phyloP scores from a whole-genome alignment of 225 moss, liverwort and hornwort genomes.

The Polytrichum formosum region DNA sequence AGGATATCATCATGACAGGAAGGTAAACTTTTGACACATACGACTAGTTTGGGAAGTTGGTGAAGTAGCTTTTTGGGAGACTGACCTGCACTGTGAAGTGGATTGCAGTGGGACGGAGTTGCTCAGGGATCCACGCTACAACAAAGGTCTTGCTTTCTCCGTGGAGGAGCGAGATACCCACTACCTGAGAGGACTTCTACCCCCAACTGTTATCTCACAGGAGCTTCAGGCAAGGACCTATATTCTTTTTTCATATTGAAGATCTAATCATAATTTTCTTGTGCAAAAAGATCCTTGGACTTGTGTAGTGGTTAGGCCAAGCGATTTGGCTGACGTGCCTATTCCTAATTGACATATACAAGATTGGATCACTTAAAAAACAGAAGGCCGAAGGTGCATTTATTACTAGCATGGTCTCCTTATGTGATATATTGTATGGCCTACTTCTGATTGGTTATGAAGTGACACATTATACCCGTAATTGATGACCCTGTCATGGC shows the following conservation, averaged over 20 bases:
- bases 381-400: too few species aligned
- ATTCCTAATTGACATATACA: too few species aligned
- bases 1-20: too few species aligned
- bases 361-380: too few species aligned
- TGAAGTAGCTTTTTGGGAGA: neutral
- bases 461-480: too few species aligned
- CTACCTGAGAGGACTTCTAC: conserved; percentile 78
- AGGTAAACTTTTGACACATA: neutral
- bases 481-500: too few species aligned
- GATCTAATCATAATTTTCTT: too few species aligned
- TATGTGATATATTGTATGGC: too few species aligned
- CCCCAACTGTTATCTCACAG: conserved; percentile 63
- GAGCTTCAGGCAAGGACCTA: conserved; percentile 54
- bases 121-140: conserved; percentile 77
- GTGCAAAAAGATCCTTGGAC: too few species aligned
- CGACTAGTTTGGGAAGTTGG: neutral
- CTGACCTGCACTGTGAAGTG: neutral
- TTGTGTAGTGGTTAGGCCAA: too few species aligned
- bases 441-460: neutral
- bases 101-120: conserved; percentile 68
- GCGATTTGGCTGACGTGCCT: too few species aligned
- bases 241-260: neutral
- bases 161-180: conserved; percentile 66
- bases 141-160: conserved; percentile 73
- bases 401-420: too few species aligned